Conservation (phyloP, 805 yeast species). For the Lipomyces sp. region DNA sequence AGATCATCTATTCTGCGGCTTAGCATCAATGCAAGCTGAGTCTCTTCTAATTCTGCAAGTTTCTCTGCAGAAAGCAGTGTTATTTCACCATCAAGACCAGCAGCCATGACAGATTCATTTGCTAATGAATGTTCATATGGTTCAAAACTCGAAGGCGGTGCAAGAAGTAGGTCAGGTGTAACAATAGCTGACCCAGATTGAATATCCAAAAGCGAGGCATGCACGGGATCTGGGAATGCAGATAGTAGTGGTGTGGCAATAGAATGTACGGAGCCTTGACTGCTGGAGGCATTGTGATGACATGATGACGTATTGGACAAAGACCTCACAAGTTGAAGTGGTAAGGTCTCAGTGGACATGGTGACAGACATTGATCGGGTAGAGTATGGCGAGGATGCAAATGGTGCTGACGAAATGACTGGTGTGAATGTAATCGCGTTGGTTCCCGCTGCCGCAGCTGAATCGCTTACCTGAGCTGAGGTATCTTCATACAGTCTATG, state of each 20-base stretch:
- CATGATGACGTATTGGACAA: not conserved
- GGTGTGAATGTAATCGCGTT: not conserved
- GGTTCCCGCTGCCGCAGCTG: not conserved
- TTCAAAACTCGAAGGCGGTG: no score
- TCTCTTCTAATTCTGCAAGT: constrained; percentile 9
- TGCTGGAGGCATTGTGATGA: not conserved
- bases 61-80: constrained; percentile 5
- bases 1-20: constrained; percentile 19
- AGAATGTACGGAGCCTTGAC: not conserved
- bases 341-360: no score
- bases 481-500: not conserved
- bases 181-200: no score
- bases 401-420: no score
- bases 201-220: no score
- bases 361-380: not conserved
- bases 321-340: not conserved
- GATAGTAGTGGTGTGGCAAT: no score
- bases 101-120: not conserved
- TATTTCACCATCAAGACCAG: not conserved
- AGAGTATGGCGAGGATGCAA: no score
- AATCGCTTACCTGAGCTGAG: not conserved
- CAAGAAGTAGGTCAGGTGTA: no score
- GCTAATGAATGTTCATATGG: not conserved
- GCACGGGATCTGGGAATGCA: no score
- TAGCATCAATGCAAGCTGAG: constrained; percentile 12